Conservation (phyloP, 306 rosid genomes). For the Dryas drummondii region DNA sequence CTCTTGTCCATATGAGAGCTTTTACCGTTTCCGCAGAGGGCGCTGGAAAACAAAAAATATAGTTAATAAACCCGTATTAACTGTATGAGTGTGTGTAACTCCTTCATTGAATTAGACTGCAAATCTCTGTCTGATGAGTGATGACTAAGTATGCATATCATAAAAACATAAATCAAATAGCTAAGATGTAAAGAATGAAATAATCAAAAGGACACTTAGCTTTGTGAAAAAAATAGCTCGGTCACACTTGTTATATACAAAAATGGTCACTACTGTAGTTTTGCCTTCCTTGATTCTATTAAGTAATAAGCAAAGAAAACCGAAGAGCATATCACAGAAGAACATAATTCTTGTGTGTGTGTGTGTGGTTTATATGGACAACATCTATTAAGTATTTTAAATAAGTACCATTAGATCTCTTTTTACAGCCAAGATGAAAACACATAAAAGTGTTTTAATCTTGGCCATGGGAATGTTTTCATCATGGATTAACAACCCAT, state of each 20-base stretch:
- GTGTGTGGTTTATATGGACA: neutral
- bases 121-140: neutral
- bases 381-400: neutral
- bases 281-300: neutral
- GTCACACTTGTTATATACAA: neutral
- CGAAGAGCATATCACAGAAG: neutral
- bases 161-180: neutral
- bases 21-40: constrained; percentile 52
- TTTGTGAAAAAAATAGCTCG: no score
- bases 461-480: neutral
- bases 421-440: no score
- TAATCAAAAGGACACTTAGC: neutral
- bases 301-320: neutral
- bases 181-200: neutral
- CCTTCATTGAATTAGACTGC: neutral
- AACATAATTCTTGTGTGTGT: neutral
- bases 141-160: neutral
- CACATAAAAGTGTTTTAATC: no score
- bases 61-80: neutral
- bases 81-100: neutral
- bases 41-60: constrained; percentile 52
- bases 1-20: neutral
- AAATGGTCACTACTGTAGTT: neutral
- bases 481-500: neutral
- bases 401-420: neutral